These are phyloP conservation scores for Dothistroma septosporum DNA, from an alignment of 2,329 filamentous ascomycete species.

Conservation along the genomic window DNA sequence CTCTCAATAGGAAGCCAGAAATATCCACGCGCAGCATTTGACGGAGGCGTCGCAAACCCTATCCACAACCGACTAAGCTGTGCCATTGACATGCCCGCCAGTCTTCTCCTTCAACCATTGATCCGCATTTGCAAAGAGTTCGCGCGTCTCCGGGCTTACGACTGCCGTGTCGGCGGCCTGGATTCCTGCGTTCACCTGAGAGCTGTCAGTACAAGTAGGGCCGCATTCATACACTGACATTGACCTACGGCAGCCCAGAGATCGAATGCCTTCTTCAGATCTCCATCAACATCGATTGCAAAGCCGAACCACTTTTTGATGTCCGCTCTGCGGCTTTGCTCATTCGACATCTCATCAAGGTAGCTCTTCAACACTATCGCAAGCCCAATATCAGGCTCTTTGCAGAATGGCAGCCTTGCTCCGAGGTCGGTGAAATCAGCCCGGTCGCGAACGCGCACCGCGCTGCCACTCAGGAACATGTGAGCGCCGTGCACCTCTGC, in stretches of 20 bases:
- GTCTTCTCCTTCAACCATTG: slow-evolving; percentile 50
- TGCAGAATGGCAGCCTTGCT: slow-evolving; percentile 63
- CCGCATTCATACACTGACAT: slow-evolving; percentile 7
- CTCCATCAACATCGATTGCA: slow-evolving; percentile 54
- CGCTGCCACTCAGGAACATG: slow-evolving; percentile 77
- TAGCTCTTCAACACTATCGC: slow-evolving; percentile 78
- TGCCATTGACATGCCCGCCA: neutral
- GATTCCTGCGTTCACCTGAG: slow-evolving; percentile 55
- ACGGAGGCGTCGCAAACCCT: neutral
- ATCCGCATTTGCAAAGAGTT: slow-evolving; percentile 57
- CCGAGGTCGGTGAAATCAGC: slow-evolving; percentile 60
- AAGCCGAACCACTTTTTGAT: slow-evolving; percentile 58
- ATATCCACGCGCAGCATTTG: neutral
- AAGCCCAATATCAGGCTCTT: slow-evolving; percentile 68
- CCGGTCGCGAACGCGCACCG: slow-evolving; percentile 54
- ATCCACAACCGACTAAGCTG: neutral
- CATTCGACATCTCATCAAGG: slow-evolving; percentile 64
- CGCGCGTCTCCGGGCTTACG: slow-evolving; percentile 41
- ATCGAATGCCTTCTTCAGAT: slow-evolving; percentile 57
- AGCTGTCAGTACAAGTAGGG: neutral
- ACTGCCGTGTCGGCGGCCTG: slow-evolving; percentile 52
- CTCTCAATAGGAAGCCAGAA: neutral
- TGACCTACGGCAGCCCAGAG: slow-evolving; percentile 61
- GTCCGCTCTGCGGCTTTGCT: slow-evolving; percentile 50
- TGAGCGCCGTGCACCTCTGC: slow-evolving; percentile 76